Percentiles rank a stretch among this genome's conserved stretches.
Evolutionary conservation across 306 rosid genomes (phyloP).

Genomic region (Vigna hirtella): DNA sequence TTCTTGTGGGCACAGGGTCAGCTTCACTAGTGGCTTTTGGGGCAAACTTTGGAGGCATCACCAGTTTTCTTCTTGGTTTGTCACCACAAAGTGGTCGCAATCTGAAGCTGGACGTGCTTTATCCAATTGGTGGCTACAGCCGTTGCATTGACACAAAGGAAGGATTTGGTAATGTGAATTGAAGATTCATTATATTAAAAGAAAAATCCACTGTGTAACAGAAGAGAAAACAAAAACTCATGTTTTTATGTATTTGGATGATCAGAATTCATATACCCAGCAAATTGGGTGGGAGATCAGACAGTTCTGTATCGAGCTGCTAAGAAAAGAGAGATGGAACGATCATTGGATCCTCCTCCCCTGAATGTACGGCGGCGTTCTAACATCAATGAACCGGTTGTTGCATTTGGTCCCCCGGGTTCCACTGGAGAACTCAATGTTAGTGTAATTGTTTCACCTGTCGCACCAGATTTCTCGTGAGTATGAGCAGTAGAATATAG

Average conservation of each 20-base stretch:
- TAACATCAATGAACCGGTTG: slow-evolving; percentile 69
- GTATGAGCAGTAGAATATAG: slow-evolving; percentile 16
- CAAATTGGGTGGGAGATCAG: slow-evolving; percentile 93
- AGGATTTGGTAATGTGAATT: slow-evolving; percentile 72
- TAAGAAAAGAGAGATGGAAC: slow-evolving; percentile 69
- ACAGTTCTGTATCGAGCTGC: slow-evolving; percentile 78
- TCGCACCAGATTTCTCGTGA: slow-evolving; percentile 84
- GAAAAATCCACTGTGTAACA: not conserved
- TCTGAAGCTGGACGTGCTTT: slow-evolving; percentile 75
- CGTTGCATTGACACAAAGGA: slow-evolving; percentile 81
- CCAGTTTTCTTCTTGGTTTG: slow-evolving; percentile 75
- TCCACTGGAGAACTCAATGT: slow-evolving; percentile 91
- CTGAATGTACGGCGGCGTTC: slow-evolving; percentile 50
- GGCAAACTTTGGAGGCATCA: slow-evolving; percentile 80
- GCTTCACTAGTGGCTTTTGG: slow-evolving; percentile 87
- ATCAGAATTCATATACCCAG: slow-evolving; percentile 88
- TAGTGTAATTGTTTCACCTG: slow-evolving; percentile 81
- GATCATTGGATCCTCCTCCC: slow-evolving; percentile 86
- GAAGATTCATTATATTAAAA: not conserved
- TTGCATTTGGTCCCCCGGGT: slow-evolving; percentile 91
- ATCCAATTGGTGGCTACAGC: slow-evolving; percentile 75
- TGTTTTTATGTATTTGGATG: not conserved
- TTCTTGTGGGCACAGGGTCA: slow-evolving; percentile 70
- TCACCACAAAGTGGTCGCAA: slow-evolving; percentile 70
- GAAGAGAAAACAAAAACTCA: too few relatives aligned